These are phyloP conservation scores for Chrysoporthe austroafricana DNA, from an alignment of 2,329 filamentous ascomycete genomes.

Conservation along the genomic window DNA sequence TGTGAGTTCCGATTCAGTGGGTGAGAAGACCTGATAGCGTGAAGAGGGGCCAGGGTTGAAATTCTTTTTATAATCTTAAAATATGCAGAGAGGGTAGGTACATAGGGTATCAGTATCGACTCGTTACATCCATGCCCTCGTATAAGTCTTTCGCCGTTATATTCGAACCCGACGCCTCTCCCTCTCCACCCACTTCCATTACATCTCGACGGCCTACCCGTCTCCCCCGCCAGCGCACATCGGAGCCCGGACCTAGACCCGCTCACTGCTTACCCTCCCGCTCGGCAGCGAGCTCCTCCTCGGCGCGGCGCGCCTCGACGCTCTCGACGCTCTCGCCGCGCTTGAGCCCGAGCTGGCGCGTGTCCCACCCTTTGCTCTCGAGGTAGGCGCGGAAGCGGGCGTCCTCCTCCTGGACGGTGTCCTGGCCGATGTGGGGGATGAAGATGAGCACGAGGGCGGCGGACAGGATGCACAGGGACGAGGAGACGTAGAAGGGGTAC, in stretches of 20 bases:
- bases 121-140: neutral
- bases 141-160: neutral
- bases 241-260: too few species aligned
- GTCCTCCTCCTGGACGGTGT: conserved; percentile 83
- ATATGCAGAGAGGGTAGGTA: neutral
- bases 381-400: conserved; percentile 74
- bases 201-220: neutral
- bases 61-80: neutral
- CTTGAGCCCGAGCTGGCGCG: conserved; percentile 53
- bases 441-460: conserved; percentile 67
- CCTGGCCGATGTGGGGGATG: conserved; percentile 79
- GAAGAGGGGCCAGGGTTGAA: too few species aligned
- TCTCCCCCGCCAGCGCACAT: neutral
- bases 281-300: neutral
- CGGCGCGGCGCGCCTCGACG: neutral
- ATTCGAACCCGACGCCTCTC: neutral
- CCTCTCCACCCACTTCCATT: neutral
- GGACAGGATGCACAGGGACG: conserved; percentile 74
- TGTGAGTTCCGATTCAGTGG: neutral
- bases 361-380: conserved; percentile 76
- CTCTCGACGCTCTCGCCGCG: conserved; percentile 40
- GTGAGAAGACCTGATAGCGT: too few species aligned
- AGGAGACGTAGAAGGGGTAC: conserved; percentile 89
- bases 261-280: neutral
- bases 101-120: conserved; percentile 9